A percentile compares a stretch with the other conserved stretches of the same genome.
These are phyloP conservation scores for Aspergillus ochraceoroseus DNA, from an alignment of 2,329 filamentous ascomycete species.

Conservation along the genomic window DNA sequence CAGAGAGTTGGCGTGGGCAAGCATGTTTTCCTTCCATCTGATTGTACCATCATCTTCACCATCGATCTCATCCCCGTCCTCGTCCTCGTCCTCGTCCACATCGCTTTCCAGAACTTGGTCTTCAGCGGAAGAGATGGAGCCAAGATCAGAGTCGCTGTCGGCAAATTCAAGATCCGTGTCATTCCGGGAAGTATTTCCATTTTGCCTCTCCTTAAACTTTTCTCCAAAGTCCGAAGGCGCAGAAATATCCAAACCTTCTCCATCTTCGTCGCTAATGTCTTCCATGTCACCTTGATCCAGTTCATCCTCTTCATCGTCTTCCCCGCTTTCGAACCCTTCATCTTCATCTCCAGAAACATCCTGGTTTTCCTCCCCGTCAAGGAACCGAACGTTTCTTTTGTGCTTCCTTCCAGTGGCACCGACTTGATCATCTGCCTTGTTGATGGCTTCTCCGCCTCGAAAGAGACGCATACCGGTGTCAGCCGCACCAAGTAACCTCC, in stretches of 20 bases:
- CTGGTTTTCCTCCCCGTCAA: conserved; percentile 49
- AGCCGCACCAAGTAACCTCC: conserved; percentile 73
- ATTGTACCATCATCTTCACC: conserved; percentile 64
- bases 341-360: conserved; percentile 56
- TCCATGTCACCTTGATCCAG: conserved; percentile 47
- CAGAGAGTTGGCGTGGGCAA: conserved; percentile 65
- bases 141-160: conserved; percentile 93
- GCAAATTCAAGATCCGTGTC: conserved; percentile 81
- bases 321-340: conserved; percentile 46
- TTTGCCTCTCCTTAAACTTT: conserved; percentile 43
- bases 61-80: conserved; percentile 46
- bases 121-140: conserved; percentile 68
- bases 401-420: conserved; percentile 56
- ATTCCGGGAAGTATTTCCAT: conserved; percentile 52
- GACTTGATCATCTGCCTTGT: conserved; percentile 51
- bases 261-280: conserved; percentile 35
- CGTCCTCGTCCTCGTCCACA: conserved; percentile 45
- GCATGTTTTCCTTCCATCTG: conserved; percentile 85
- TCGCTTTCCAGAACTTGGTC: conserved; percentile 53
- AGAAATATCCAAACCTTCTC: conserved; percentile 37
- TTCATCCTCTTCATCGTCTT: conserved; percentile 51
- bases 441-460: conserved; percentile 65
- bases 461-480: conserved; percentile 83
- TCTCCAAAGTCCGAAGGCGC: conserved; percentile 44
- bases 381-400: conserved; percentile 49